phyloP scores from a whole-genome alignment of 805 yeast species.

The Cyberlindnera bimundalis region DNA sequence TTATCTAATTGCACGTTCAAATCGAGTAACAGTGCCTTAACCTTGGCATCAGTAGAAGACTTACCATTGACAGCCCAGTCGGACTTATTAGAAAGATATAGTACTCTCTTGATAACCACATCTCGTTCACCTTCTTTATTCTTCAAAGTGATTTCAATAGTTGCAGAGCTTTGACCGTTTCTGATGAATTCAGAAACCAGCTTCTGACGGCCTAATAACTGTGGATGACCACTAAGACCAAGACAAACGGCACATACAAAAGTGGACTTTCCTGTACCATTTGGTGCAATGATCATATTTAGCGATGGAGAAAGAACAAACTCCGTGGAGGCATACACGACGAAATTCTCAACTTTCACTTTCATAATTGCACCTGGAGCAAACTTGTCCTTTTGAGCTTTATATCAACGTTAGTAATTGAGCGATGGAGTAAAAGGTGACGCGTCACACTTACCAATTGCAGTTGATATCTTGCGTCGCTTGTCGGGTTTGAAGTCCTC shows the following conservation, averaged over 20 bases:
- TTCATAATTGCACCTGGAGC: slow-evolving; percentile 48
- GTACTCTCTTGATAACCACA: slow-evolving; percentile 38
- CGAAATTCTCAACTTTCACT: slow-evolving; percentile 59
- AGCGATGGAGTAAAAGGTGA: too few species aligned
- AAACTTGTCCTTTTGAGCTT: slow-evolving; percentile 29
- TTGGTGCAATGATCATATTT: slow-evolving; percentile 93
- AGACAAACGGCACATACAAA: slow-evolving; percentile 89
- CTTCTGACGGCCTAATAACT: slow-evolving; percentile 64
- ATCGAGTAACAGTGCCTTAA: slow-evolving; percentile 42
- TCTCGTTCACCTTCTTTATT: slow-evolving; percentile 36
- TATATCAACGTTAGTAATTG: too few species aligned
- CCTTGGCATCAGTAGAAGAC: slow-evolving; percentile 38
- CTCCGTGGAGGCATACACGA: slow-evolving; percentile 66
- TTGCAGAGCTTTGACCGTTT: slow-evolving; percentile 45
- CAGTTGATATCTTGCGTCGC: slow-evolving; percentile 9
- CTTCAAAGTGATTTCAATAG: slow-evolving; percentile 35
- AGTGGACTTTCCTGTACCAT: slow-evolving; percentile 94
- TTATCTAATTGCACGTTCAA: slow-evolving; percentile 85
- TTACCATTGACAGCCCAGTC: slow-evolving; percentile 49
- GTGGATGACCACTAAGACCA: slow-evolving; percentile 80
- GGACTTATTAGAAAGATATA: slow-evolving; percentile 37
- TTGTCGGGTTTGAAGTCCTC: slow-evolving; percentile 3
- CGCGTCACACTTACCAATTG: slow-evolving; percentile 7
- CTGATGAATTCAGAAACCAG: slow-evolving; percentile 67
- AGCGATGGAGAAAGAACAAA: slow-evolving; percentile 77